phyloP scores from a whole-genome alignment of 2,329 filamentous ascomycete species.

The Cytospora chrysosperma region DNA sequence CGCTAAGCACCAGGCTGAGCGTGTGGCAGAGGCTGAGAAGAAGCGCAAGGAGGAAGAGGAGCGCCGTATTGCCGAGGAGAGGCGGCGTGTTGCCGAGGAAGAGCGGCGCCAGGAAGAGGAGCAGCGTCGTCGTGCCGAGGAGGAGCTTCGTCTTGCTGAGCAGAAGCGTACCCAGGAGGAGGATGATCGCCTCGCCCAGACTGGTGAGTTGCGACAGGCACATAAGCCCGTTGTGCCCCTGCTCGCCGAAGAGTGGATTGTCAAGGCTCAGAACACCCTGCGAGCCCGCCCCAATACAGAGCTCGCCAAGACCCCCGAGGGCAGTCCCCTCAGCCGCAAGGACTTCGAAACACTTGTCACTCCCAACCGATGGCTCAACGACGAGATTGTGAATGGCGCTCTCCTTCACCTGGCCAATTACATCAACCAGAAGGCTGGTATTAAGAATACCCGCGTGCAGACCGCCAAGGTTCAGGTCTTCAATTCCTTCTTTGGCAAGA shows the following conservation, averaged over 20 bases:
- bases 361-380: constrained; percentile 67
- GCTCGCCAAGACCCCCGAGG: constrained; percentile 49
- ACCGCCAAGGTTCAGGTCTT: constrained; percentile 62
- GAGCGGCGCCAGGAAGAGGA: constrained; percentile 24
- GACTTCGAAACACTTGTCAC: constrained; percentile 65
- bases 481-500: constrained; percentile 65
- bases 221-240: constrained; percentile 28
- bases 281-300: constrained; percentile 35
- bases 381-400: constrained; percentile 70
- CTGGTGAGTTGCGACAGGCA: constrained; percentile 31
- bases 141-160: constrained; percentile 27
- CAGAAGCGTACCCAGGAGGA: constrained; percentile 21
- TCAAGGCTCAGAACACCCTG: constrained; percentile 37
- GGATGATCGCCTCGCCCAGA: constrained; percentile 24
- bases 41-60: constrained; percentile 27
- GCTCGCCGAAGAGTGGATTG: constrained; percentile 40
- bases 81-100: constrained; percentile 26
- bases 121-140: constrained; percentile 18
- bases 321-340: constrained; percentile 50
- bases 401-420: constrained; percentile 60
- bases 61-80: constrained; percentile 26
- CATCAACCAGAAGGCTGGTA: constrained; percentile 57
- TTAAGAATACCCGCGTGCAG: constrained; percentile 43
- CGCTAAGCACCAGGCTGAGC: constrained; percentile 11
- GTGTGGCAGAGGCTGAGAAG: constrained; percentile 15